A percentile compares a stretch with the other conserved stretches of the same genome.
phyloP scores from a whole-genome alignment of 345 rosid species.

The Clarkia xantiana region DNA sequence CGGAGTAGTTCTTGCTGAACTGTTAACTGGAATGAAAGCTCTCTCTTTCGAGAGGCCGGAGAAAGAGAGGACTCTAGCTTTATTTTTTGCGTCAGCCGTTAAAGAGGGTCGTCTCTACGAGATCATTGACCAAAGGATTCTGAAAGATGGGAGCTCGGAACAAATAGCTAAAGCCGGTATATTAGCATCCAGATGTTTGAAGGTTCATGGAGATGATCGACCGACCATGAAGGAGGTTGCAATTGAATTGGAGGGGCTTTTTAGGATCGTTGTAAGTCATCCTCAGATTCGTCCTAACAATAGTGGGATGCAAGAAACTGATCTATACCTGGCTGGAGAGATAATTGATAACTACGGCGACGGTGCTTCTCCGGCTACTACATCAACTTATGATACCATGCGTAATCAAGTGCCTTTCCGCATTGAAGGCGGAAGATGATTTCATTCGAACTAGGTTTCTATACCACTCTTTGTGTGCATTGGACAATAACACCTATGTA shows the following conservation, averaged over 20 bases:
- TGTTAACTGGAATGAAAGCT: conserved; percentile 19
- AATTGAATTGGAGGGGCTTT: conserved; percentile 10
- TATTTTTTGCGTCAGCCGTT: conserved; percentile 7
- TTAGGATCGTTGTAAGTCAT: neutral
- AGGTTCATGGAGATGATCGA: conserved; percentile 9
- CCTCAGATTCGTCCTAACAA: conserved; percentile 4
- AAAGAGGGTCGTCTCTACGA: conserved; percentile 4
- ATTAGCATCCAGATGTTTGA: conserved; percentile 8
- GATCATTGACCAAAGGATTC: conserved; percentile 3
- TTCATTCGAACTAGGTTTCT: too few relatives aligned
- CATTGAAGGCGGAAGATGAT: neutral
- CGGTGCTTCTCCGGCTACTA: neutral
- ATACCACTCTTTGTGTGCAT: too few relatives aligned
- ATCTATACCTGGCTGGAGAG: neutral
- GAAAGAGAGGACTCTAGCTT: conserved; percentile 11
- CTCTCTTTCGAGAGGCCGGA: conserved; percentile 9
- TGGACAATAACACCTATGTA: too few relatives aligned
- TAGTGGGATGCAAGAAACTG: neutral
- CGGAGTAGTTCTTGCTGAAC: conserved; percentile 22
- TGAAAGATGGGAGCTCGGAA: neutral
- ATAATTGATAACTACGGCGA: neutral
- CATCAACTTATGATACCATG: neutral
- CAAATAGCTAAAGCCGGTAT: conserved; percentile 1
- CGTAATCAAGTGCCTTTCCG: neutral
- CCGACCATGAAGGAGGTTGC: conserved; percentile 15